Evolutionary conservation across 2,329 filamentous ascomycete genomes (phyloP).

Genomic region (Xylaria sp.): DNA sequence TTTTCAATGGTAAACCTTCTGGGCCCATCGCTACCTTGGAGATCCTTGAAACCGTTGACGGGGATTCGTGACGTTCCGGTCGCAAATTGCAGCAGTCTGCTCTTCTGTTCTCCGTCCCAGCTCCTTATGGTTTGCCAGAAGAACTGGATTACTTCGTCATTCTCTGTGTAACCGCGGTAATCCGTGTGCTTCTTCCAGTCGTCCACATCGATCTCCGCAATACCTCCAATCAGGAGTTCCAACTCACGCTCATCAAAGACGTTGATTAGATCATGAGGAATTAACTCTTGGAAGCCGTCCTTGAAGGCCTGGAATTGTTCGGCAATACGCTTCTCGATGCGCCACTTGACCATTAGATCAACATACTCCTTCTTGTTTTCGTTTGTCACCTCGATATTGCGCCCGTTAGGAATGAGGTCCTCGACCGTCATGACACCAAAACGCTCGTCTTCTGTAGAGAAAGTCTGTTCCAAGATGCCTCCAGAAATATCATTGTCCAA

Average conservation of each 20-base stretch:
- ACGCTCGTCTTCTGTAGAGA: constrained; percentile 95
- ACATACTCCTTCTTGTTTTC: constrained; percentile 99
- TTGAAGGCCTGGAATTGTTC: constrained; percentile 99
- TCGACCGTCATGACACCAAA: constrained; percentile 96
- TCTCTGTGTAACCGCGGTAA: constrained; percentile 98
- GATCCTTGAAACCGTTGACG: constrained; percentile 98
- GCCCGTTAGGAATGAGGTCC: constrained; percentile 89
- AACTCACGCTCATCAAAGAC: constrained; percentile 98
- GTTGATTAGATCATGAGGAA: constrained; percentile 94
- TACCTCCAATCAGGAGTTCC: constrained; percentile 95
- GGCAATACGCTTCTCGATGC: constrained; percentile 97
- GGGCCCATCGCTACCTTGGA: constrained; percentile 96
- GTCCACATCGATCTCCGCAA: constrained; percentile 99
- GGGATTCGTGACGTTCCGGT: constrained; percentile 98
- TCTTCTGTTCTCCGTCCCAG: constrained; percentile 99
- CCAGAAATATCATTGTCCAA: constrained; percentile 95
- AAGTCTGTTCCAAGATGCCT: constrained; percentile 93
- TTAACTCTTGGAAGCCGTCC: constrained; percentile 96
- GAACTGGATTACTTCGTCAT: constrained; percentile 95
- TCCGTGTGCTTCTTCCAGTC: constrained; percentile 99
- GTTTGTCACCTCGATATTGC: constrained; percentile 95
- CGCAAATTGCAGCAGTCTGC: constrained; percentile 92
- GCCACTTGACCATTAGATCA: constrained; percentile 98
- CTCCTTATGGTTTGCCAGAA: constrained; percentile 98
- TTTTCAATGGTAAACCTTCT: constrained; percentile 98